Evolutionary conservation across 306 rosid species (phyloP).

Genomic region (Senna siamea): DNA sequence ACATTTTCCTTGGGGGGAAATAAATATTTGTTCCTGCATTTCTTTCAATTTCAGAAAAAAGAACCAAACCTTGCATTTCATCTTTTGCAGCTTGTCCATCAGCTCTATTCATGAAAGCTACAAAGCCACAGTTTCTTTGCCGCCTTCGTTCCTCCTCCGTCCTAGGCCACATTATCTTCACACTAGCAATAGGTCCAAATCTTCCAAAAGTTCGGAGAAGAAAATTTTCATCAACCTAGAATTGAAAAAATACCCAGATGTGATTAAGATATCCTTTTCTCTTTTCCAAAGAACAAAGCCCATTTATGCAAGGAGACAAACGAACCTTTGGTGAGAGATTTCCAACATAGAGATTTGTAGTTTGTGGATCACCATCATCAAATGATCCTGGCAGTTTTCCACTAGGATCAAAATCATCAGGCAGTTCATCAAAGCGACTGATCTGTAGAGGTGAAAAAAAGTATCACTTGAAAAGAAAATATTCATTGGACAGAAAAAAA

Average conservation of each 20-base stretch:
- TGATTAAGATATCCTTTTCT: slow-evolving; percentile 31
- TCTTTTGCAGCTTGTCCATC: slow-evolving; percentile 99
- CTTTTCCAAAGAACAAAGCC: slow-evolving; percentile 20
- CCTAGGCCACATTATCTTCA: slow-evolving; percentile 99
- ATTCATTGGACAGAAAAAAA: slow-evolving; percentile 30
- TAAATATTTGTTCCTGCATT: background rate
- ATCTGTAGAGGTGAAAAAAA: slow-evolving; percentile 52
- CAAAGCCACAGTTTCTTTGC: slow-evolving; percentile 99
- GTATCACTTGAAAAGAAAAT: slow-evolving; percentile 16
- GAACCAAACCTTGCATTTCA: slow-evolving; percentile 92
- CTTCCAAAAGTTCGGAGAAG: slow-evolving; percentile 98
- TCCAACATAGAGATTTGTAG: slow-evolving; percentile 98
- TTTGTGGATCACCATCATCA: slow-evolving; percentile 99
- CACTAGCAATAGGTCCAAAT: slow-evolving; percentile 99
- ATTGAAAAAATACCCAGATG: slow-evolving; percentile 28
- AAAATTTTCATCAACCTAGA: slow-evolving; percentile 97
- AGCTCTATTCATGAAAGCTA: slow-evolving; percentile 98
- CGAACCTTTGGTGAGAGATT: slow-evolving; percentile 94
- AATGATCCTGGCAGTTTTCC: slow-evolving; percentile 97
- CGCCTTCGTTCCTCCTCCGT: slow-evolving; percentile 98
- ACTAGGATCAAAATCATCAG: slow-evolving; percentile 96
- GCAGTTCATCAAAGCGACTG: slow-evolving; percentile 94
- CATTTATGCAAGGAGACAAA: slow-evolving; percentile 21
- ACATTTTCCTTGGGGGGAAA: no score
- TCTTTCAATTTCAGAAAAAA: slow-evolving; percentile 24